Base-by-base conservation (phyloP, 75 land plant genomes). In the Isoetes taiwanensis region DNA sequence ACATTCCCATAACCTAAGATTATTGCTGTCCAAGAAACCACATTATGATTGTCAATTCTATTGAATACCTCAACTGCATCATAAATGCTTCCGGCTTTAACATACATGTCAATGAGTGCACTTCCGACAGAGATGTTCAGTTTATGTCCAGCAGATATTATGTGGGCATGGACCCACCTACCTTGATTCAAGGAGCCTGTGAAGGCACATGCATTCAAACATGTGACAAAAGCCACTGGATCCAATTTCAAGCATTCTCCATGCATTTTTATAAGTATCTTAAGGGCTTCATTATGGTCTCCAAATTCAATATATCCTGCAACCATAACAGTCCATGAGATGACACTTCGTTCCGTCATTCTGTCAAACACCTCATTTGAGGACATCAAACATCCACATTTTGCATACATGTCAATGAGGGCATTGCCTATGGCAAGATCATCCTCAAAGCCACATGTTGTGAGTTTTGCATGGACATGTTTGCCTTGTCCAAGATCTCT, bases 81-180 rank as follows among this genome's bases (percentile, higher is more conserved):
- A 20, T 54, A 56, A 9, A 61, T 35, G 17, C 30, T 26, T 32
- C 72, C 67, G 50, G 52, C 63, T 58, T 68, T 68, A 42, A 64
- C 52, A 41, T 71, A 75, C 74, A 75, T 71, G 30, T 71, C 70
- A n/a, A 75, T 66, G 33, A 75, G 74, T 2, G 70, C 74, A 39
- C 58, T 71, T 25, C 56, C 59, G 0, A 71, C 78, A 23, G 58
- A 58, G 12, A 66, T 32, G 62, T 71, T 65, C 32, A n/a, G 43
- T 0, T 28, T 26, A 27, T 65, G 61, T 10, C 42, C 56, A 2
- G 56, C 43, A 39, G 34, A 65, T 16, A 43, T 30, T 2, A 74
- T 32, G 33, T 39, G 43, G 26, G 17, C 32, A 52, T 69, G 72
- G 12, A 74, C 38, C 41, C 35, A 37, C 40, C 50, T 63, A 8